phyloP scores from a whole-genome alignment of 2,329 filamentous ascomycete species.

The Aureobasidium sp. region DNA sequence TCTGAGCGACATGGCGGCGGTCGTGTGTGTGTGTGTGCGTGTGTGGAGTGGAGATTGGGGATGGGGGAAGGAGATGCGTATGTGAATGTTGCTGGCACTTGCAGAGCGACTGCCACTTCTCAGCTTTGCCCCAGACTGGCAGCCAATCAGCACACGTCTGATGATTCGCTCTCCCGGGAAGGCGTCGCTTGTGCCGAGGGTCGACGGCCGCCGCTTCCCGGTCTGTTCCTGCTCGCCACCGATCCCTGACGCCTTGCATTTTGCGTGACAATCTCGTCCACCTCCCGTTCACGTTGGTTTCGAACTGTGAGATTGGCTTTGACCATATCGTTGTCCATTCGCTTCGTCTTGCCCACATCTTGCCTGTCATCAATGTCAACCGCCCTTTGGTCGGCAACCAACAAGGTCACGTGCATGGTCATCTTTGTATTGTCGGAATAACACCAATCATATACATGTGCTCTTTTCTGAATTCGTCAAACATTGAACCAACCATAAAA shows the following conservation, averaged over 20 bases:
- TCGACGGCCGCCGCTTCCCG: background rate
- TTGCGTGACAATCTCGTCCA: background rate
- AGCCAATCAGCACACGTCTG: constrained; percentile 3
- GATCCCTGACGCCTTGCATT: constrained; percentile 7
- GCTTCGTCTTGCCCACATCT: background rate
- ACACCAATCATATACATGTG: no score
- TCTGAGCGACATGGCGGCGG: constrained; percentile 25
- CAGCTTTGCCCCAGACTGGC: background rate
- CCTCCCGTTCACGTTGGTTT: no score
- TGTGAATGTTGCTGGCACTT: background rate
- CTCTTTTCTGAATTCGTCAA: no score
- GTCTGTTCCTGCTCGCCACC: constrained; percentile 5
- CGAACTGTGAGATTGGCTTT: background rate
- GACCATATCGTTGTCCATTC: background rate
- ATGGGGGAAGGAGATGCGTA: background rate
- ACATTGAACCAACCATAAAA: background rate
- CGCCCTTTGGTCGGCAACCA: background rate
- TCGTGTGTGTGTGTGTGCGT: constrained; percentile 6
- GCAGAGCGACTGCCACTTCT: no score
- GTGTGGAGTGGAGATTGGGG: constrained; percentile 17
- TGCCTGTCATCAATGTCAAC: background rate
- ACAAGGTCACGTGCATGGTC: background rate
- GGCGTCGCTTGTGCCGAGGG: background rate
- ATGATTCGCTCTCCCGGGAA: constrained; percentile 4
- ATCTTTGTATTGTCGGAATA: background rate